These are phyloP conservation scores for Karstenula rhodostoma DNA, from an alignment of 2,329 filamentous ascomycete species.

Conservation along the genomic window DNA sequence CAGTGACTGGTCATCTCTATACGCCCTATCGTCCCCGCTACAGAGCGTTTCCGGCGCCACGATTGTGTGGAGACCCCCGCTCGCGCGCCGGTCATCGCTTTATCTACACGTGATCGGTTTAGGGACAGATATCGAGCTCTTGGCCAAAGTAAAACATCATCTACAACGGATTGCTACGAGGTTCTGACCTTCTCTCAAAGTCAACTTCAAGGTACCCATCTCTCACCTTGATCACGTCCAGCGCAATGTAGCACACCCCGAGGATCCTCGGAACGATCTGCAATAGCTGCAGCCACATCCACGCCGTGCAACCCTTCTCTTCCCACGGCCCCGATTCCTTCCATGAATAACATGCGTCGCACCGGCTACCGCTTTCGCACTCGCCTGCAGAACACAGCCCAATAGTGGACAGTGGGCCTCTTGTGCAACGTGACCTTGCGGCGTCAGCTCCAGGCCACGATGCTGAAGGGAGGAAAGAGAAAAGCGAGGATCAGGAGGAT, in stretches of 20 bases:
- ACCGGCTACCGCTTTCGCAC: background rate
- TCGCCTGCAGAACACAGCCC: background rate
- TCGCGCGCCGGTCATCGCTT: background rate
- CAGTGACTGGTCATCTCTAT: background rate
- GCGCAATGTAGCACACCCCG: background rate
- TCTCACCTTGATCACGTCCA: background rate
- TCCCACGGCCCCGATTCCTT: background rate
- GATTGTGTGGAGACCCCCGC: background rate
- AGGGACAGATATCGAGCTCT: background rate
- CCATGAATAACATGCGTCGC: background rate
- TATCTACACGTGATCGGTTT: conserved; percentile 6
- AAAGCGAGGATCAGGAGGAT: background rate
- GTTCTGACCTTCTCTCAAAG: too few species aligned
- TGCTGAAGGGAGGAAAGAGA: background rate
- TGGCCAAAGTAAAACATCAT: background rate
- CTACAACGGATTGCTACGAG: background rate
- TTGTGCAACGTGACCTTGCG: conserved; percentile 5
- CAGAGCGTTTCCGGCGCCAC: background rate
- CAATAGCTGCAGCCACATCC: background rate
- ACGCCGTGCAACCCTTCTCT: background rate
- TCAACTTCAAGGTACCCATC: background rate
- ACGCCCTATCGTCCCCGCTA: background rate
- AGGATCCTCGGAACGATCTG: background rate
- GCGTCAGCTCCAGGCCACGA: background rate
- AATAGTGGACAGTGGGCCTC: background rate